Evolutionary conservation across 2,329 filamentous ascomycete genomes (phyloP), one percentile per base, ranked within the genome.

Genomic region (Colletotrichum nymphaeae): DNA sequence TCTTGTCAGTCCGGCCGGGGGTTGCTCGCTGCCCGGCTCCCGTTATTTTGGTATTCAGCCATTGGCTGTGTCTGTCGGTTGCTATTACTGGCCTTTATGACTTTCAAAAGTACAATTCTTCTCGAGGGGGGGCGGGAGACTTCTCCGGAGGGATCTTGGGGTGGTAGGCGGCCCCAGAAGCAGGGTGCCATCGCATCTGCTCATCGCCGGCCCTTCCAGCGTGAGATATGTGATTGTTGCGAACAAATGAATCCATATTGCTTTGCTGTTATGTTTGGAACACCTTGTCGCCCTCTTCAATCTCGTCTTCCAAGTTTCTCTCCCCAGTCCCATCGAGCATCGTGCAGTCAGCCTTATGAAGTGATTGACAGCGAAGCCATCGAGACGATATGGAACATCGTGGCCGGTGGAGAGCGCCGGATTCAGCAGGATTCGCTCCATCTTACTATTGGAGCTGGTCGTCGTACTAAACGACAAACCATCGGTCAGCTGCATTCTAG

Each of bases 11-110:
- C 70, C 37, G 60, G n/a, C 42, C 35, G 35, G 46, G 67, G 55
- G 55, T 35, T 59, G 67, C n/a, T 59, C 32, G 63, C 56, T 57
- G 55, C 63, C 49, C 30, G 49, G 55, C 57, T n/a, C 22, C 55
- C 53, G 59, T 69, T 59, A 69, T 69, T 69, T 64, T 64, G 55
- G 66, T 69, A 57, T 26, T n/a, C 42, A 16, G 32, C 37, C 16
- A 72, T 72, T 72, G 66, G 59, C 32, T 63, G 52, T 19, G 46
- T 37, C 32, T 32, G 14, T 28, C 53, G 53, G 63, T 58, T 74
- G 62, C 72, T 74, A 74, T 74, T 72, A 72, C 63, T 74, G 72
- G 57, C 69, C 19, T 57, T 62, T 28, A 35, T 58, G 70, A 42
- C 46, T 46, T 42, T 42, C 37, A 16, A 63, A 56, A 35, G 69